Percentiles rank a stretch among this genome's conserved stretches.
Conservation (phyloP, 805 yeast genomes). For the Blastobotrys chiropterorum region DNA sequence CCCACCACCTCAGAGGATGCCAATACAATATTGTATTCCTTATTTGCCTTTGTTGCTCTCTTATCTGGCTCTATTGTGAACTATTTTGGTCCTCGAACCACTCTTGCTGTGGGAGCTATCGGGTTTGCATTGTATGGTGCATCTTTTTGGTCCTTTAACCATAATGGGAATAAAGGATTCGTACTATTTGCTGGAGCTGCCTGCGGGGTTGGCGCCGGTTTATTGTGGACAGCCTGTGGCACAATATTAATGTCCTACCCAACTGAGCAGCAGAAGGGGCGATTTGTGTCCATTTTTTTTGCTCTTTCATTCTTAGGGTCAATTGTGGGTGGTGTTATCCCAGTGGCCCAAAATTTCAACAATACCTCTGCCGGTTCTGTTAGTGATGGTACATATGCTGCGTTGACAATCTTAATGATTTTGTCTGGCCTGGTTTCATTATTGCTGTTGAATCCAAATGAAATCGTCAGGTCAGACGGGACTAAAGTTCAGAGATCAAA, state of each 20-base stretch:
- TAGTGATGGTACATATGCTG: constrained; percentile 46
- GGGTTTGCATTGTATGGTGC: constrained; percentile 42
- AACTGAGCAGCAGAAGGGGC: constrained; percentile 44
- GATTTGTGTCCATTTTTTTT: constrained; percentile 49
- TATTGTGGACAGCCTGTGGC: constrained; percentile 53
- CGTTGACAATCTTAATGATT: constrained; percentile 45
- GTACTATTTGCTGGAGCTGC: constrained; percentile 49
- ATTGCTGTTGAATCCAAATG: constrained; percentile 41
- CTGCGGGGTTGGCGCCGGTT: constrained; percentile 47
- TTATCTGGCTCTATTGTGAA: constrained; percentile 52
- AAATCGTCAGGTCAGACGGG: constrained; percentile 45
- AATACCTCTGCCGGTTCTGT: constrained; percentile 27
- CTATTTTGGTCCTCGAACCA: constrained; percentile 39
- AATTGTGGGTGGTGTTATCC: constrained; percentile 50
- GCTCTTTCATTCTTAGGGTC: constrained; percentile 53
- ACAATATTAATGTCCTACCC: constrained; percentile 50
- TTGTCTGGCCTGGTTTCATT: constrained; percentile 40
- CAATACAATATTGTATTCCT: constrained; percentile 45
- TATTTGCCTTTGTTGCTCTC: constrained; percentile 51
- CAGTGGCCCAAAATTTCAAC: constrained; percentile 46
- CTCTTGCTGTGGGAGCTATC: constrained; percentile 38
- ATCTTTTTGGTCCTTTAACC: constrained; percentile 38
- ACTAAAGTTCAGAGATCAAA: constrained; percentile 38
- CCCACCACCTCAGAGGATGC: constrained; percentile 40
- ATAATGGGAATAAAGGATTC: constrained; percentile 42